Evolutionary conservation across 2,329 filamentous ascomycete genomes (phyloP), one percentile per base, ranked within the genome.

Genomic region (Trichoderma brevicompactum): DNA sequence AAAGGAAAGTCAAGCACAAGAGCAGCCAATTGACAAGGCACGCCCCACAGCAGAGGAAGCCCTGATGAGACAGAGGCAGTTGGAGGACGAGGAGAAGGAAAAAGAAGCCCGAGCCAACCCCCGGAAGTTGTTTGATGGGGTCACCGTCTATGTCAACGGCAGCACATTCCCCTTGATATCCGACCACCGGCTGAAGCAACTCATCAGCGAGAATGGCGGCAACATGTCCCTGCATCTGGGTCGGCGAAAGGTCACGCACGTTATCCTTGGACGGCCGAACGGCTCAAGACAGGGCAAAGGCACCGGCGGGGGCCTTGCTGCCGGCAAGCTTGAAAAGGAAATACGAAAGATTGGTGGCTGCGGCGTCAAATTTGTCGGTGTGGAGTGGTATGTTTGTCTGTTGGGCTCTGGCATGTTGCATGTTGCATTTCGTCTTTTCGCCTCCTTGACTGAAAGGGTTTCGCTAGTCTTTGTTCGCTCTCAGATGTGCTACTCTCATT

Each of bases 91-190:
- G 69, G 86, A 84, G 76, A 84, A 84, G 36, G 79, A 78, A 65
- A 85, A 80, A 76, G 79, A 68, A 60, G 65, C 70, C 52, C 67
- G 75, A 54, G 68, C 66, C 66, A 68, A 40, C 5, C 50, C 67
- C 6, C 74, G 71, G 69, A 73, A 80, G 53, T 84, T 96, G 61
- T 94, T 97, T 74, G 78, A 85, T 50, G 86, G 88, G 15, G 83
- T 93, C 23, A 88, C 86, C 59, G 85, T 97, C 71, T 95, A 94
- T 78, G 85, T 97, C 77, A 97, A 97, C 77, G 93, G 93, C 67
- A 94, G 91, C 70, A 96, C 92, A 2, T 85, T 88, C 66, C 93
- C 94, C 1, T 77, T 87, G 28, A 85, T 97, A 68, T 96, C 92
- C 13, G 94, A 97, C 76, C 91, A 96, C 79, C 90, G 87, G 74